Evolutionary conservation across 352 stramenopile species (phyloP), one percentile per base, ranked within the genome.

Genomic region (Phytophthora lateralis): DNA sequence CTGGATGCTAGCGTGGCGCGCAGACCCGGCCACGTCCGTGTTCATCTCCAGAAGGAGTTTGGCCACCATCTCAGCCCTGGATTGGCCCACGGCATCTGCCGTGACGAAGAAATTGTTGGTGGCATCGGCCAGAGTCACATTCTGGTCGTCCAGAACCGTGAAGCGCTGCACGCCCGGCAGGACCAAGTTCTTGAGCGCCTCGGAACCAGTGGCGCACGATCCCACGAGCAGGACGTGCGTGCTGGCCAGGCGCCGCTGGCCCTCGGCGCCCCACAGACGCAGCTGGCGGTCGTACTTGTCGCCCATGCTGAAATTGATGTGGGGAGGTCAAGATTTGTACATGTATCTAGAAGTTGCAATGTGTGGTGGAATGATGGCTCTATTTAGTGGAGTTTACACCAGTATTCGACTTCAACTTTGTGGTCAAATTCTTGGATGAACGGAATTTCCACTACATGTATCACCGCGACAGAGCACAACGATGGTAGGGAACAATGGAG

Each of bases 241-340:
- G 37, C 69, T 82, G 29, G 84, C 85, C 7, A 99, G 80, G 1
- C 83, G 82, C 21, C 76, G 78, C 76, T 99, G 97, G 32, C 97
- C 97, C 20, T 97, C 78, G 44, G 93, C 78, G 37, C 97, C 97
- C 97, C 97, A 99, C 17, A 99, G 86, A 24, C 97, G 93, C 50
- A 99, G 80, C 80, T 99, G 97, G n/a, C 97, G 86, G 82, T 99
- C 97, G 82, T 99, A 99, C 79, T 99, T 99, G 80, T 98, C 88
- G 37, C 63, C 67, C 68, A 76, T 80, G 35, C 20, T 6, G 35
- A n/a, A 39, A 30, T 30, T 30, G 26, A 30, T 30, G 4, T 30
- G 4, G 4, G 35, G n/a, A 41, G 32, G 32, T 38, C 32, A n/a
- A 14, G 32, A 38, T n/a, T 41, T n/a, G 14, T 14, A n/a, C 6